Evolutionary conservation across 176 grass and related monocot genomes (phyloP), one percentile per base, ranked within the genome.

Genomic region (Dactylis glomerata): DNA sequence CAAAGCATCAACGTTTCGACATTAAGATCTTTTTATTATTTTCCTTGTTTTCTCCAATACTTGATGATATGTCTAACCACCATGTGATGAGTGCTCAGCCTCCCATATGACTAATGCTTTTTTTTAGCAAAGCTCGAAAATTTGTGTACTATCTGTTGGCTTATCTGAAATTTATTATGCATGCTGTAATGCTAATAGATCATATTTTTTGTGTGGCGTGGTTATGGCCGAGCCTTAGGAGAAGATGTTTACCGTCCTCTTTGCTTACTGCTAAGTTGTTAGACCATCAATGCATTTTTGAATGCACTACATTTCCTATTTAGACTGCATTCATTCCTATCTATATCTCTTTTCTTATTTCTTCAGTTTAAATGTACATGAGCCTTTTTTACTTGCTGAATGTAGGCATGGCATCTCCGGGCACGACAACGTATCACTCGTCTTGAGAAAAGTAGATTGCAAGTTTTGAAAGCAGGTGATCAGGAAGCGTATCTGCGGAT

Each of bases 401-500:
- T 89, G 30, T 77, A 99, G 96, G 91, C 91, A 85, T 99, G 96
- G 96, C 96, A 99, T 90, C 73, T 92, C 70, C 90, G 96, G 81
- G 90, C 94, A 86, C 94, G 94, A 20, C 96, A 99, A 63, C 91
- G 96, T 78, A 89, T 95, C 54, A 73, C 73, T 73, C 91, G 93
- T n/a, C 78, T 87, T 38, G 96, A 99, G 69, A 99, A 99, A 76
- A 85, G 46, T 80, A 94, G 96, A 59, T 83, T 99, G 81, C 90
- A 92, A 89, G 87, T 87, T 81, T 77, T 99, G 70, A 95, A 99
- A 87, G 88, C 79, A 76, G 96, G 94, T 85, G 96, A 99, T 77
- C 96, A 99, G 87, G 96, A 94, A 88, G 91, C 93, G n/a, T 99
- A 99, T 81, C 86, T 99, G 93, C 86, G 84, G 32, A 95, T 99